Evolutionary conservation across 371 early-diverging fungal species (phyloP).

Genomic region (Dinochytrium kinnereticum): DNA sequence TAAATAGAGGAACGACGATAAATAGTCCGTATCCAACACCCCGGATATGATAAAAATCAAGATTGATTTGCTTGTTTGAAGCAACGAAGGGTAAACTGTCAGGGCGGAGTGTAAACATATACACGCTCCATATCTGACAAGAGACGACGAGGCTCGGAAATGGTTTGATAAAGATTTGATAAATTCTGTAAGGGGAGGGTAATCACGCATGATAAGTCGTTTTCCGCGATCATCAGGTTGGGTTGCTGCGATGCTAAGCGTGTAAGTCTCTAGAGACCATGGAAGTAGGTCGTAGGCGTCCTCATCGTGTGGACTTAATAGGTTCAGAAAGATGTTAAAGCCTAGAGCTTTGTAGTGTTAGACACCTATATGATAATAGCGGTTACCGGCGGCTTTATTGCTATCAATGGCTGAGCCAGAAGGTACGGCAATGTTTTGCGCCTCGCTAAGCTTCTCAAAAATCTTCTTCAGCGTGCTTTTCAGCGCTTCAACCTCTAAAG

Average conservation of each 20-base stretch:
- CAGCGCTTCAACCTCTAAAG: conserved; percentile 48
- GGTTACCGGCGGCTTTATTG: no score
- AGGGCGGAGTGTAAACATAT: conserved; percentile 49
- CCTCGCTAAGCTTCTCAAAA: conserved; percentile 46
- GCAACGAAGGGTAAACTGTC: conserved; percentile 42
- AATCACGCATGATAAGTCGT: conserved; percentile 5
- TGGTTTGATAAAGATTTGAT: conserved; percentile 50
- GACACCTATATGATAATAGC: no score
- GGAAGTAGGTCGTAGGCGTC: conserved; percentile 55
- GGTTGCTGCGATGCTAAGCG: conserved; percentile 15
- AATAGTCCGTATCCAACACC: conserved; percentile 53
- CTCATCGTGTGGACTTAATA: conserved; percentile 53
- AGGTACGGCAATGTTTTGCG: no score
- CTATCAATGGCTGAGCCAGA: no score
- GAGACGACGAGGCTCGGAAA: conserved; percentile 52
- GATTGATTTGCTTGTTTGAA: conserved; percentile 33
- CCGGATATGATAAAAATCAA: conserved; percentile 48
- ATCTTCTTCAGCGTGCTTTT: conserved; percentile 49
- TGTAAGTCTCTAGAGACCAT: conserved; percentile 55
- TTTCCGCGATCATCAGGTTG: conserved; percentile 4
- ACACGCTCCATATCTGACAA: conserved; percentile 55
- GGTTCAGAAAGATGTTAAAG: conserved; percentile 47
- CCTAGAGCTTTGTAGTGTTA: conserved; percentile 23
- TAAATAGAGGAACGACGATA: conserved; percentile 50
- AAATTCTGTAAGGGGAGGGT: conserved; percentile 44